Base-by-base conservation (phyloP, 768 basidiomycete species). In the Leccinellum albellum region DNA sequence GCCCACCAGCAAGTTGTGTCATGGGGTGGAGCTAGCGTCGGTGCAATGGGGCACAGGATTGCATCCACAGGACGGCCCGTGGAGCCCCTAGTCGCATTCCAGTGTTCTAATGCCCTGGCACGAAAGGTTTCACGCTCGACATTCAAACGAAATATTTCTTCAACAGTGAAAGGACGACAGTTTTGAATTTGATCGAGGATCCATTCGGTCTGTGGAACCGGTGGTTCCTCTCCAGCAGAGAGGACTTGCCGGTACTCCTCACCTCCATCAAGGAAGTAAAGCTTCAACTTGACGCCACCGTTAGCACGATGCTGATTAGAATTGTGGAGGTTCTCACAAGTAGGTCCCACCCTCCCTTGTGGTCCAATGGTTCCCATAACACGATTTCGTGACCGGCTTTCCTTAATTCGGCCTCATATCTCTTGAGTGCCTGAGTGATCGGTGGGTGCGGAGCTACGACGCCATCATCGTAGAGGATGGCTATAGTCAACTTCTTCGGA, bases 371-470 rank as follows among this genome's bases (percentile, higher is more conserved):
- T 23, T 68, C 53, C 79, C 80, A 82, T 37, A 72, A 62, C 21
- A 82, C 72, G n/a, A 82, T 78, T 50, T 82, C 77, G 61, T 82
- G 82, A 4, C 81, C 81, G 3, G 78, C 79, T 24, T 66, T 71
- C 54, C 71, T 58, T 37, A 82, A 65, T 17, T 74, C 76, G 15
- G 72, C 63, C 58, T 74, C 76, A 51, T 73, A 71, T 49, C 61
- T 62, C 55, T 75, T 66, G 60, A 84, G 58, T 20, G 76, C 81
- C 29, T 73, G 68, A 1, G 64, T 59, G 33, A 82, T 73, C 1
- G 81, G 81, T 37, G 82, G 80, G 53, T 80, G 78, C 32, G 81
- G 81, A 50, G 65, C 66, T 29, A 81, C 82, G 29, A 78, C 74
- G 8, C 78, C 79, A 58, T 82, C 80, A 51, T 83, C 79, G 70